Percentiles rank a stretch among this genome's conserved stretches.
These are phyloP conservation scores for Lentinula novae-zelandiae DNA, from an alignment of 1,284 basidiomycete species.

Conservation along the genomic window DNA sequence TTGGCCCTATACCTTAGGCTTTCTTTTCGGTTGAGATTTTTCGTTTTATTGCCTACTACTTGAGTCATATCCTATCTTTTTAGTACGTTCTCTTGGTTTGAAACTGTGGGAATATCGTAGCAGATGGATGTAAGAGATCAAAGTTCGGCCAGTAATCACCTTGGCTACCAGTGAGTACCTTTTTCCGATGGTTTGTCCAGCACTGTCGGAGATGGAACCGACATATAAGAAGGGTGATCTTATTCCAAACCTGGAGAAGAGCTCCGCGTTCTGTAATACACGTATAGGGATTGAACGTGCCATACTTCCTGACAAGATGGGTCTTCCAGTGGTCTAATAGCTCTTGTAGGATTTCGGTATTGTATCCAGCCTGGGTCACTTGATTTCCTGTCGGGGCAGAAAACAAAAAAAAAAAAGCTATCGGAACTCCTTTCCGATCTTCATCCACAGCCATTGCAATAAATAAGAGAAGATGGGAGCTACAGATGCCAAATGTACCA, in stretches of 20 bases:
- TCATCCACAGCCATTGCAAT: conserved; percentile 32
- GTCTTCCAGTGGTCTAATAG: conserved; percentile 19
- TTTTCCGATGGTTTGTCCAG: conserved; percentile 1
- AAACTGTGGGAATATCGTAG: too few species aligned
- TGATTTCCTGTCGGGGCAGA: conserved; percentile 30
- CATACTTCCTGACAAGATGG: background rate
- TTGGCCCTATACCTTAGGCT: too few species aligned
- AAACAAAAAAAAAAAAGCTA: conserved; percentile 34
- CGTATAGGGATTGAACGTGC: conserved; percentile 23
- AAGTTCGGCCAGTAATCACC: too few species aligned
- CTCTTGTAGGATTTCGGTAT: conserved; percentile 26
- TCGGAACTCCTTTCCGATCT: conserved; percentile 24
- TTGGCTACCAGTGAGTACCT: background rate
- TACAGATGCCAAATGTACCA: conserved; percentile 35
- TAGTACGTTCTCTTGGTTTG: too few species aligned
- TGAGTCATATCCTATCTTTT: too few species aligned
- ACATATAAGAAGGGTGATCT: conserved; percentile 32
- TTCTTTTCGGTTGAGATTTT: too few species aligned
- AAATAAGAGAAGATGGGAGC: conserved; percentile 28
- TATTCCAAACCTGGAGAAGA: conserved; percentile 25
- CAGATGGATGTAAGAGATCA: too few species aligned
- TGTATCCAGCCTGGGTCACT: conserved; percentile 30
- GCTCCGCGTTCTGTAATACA: conserved; percentile 29
- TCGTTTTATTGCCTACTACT: too few species aligned
- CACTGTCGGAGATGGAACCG: too few species aligned